A percentile compares a stretch with the other conserved stretches of the same genome.
Evolutionary conservation across 208 protist genomes (phyloP).

Genomic region (Wallacemonas rigidus): DNA sequence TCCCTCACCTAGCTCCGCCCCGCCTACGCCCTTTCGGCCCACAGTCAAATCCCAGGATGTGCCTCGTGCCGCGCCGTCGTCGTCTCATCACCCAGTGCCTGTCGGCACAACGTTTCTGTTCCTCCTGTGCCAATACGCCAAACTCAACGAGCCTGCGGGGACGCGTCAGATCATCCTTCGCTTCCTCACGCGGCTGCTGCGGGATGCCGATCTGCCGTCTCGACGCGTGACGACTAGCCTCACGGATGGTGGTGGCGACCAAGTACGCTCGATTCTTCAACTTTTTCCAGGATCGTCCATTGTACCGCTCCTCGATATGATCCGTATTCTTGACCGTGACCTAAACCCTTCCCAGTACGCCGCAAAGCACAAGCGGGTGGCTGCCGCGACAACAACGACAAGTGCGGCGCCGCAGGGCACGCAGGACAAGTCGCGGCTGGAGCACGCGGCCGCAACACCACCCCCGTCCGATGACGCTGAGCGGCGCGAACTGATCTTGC

Average conservation of each 20-base stretch:
- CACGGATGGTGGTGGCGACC: slow-evolving; percentile 25
- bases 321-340: slow-evolving; percentile 42
- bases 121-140: slow-evolving; percentile 74
- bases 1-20: background rate
- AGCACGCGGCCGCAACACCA: too few relatives aligned
- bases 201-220: slow-evolving; percentile 55
- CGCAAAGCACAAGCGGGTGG: slow-evolving; percentile 1
- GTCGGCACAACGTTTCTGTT: slow-evolving; percentile 68
- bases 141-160: slow-evolving; percentile 65
- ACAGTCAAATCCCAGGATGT: background rate
- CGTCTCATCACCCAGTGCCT: slow-evolving; percentile 18
- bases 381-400: background rate
- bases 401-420: slow-evolving; percentile 13
- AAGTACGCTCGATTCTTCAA: slow-evolving; percentile 59
- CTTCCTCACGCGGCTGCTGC: slow-evolving; percentile 54
- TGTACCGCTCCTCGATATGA: slow-evolving; percentile 68
- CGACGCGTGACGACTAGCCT: slow-evolving; percentile 24
- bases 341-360: slow-evolving; percentile 31
- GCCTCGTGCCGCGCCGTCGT: background rate
- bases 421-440: too few relatives aligned
- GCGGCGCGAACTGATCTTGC: slow-evolving; percentile 44
- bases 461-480: slow-evolving; percentile 23
- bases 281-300: slow-evolving; percentile 48
- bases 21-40: background rate
- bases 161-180: slow-evolving; percentile 52